Percentiles rank a stretch among this genome's conserved stretches.
Conservation (phyloP, 192 early-diverging fungal species). For the Backusella mclennaniae region DNA sequence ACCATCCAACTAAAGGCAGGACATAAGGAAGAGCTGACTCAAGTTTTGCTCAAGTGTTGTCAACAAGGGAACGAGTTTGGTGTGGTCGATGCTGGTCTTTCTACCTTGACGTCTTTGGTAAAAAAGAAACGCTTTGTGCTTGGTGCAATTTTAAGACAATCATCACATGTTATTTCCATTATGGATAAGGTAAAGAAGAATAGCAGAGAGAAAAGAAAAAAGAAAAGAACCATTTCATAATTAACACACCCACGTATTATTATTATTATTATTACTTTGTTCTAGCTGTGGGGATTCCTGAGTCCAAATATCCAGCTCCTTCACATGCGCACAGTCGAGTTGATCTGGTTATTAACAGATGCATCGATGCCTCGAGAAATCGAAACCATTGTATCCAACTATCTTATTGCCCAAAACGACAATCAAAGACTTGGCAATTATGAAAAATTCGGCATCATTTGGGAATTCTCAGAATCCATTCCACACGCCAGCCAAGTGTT, state of each 20-base stretch:
- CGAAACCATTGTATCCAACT: conserved; percentile 58
- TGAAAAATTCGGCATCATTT: conserved; percentile 70
- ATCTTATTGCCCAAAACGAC: conserved; percentile 39
- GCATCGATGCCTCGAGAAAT: conserved; percentile 54
- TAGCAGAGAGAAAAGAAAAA: background rate
- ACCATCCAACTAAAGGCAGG: background rate
- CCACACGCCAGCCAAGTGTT: conserved; percentile 49
- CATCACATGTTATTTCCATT: conserved; percentile 37
- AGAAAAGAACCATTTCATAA: background rate
- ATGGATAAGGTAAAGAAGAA: conserved; percentile 40
- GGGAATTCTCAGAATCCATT: conserved; percentile 59
- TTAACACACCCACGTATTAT: background rate
- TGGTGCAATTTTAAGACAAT: conserved; percentile 30
- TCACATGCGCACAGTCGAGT: conserved; percentile 61
- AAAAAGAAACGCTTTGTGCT: conserved; percentile 36
- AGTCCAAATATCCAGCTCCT: conserved; percentile 48
- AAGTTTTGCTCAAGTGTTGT: conserved; percentile 33
- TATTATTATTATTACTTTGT: background rate
- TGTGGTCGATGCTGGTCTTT: conserved; percentile 46
- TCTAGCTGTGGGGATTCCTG: conserved; percentile 64
- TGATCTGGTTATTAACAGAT: conserved; percentile 65
- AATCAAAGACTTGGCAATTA: conserved; percentile 40
- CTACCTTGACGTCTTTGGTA: conserved; percentile 43
- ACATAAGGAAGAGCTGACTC: background rate
- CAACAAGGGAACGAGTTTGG: conserved; percentile 40